Conservation (phyloP, 495 filamentous ascomycete species). For the Astrocystis sublimbata region DNA sequence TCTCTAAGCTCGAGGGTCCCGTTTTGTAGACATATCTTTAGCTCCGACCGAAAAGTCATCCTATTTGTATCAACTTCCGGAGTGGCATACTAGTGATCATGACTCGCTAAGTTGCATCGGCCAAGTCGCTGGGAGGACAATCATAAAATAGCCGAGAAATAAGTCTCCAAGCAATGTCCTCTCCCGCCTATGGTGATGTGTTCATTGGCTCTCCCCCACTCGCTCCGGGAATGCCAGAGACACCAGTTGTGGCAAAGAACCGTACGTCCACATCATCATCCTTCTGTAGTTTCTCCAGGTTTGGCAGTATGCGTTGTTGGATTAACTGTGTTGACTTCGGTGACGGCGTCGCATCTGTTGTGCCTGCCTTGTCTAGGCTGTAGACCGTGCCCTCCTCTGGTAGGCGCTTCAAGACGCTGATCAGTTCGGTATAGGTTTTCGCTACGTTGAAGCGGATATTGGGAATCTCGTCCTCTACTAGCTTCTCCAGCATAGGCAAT, state of each 20-base stretch:
- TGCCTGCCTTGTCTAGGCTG: constrained; percentile 75
- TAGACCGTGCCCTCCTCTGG: constrained; percentile 85
- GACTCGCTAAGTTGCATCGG: constrained; percentile 24
- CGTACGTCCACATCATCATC: constrained; percentile 98
- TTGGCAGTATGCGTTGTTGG: constrained; percentile 82
- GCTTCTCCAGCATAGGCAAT: constrained; percentile 91
- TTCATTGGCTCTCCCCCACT: constrained; percentile 57
- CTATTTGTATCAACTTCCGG: constrained; percentile 15
- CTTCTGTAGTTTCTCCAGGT: constrained; percentile 88
- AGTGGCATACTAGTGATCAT: constrained; percentile 10
- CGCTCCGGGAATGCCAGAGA: constrained; percentile 39
- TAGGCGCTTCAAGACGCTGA: constrained; percentile 84
- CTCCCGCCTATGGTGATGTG: constrained; percentile 56
- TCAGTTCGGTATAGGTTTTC: constrained; percentile 89
- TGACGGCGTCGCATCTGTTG: constrained; percentile 58
- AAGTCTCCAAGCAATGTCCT: constrained; percentile 27
- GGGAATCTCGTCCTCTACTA: constrained; percentile 90
- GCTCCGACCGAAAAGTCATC: neutral
- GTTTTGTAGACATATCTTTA: constrained; percentile 3
- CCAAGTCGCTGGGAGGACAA: constrained; percentile 27
- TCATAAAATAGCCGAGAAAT: constrained; percentile 22
- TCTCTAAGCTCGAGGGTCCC: constrained; percentile 16
- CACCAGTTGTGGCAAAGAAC: constrained; percentile 76
- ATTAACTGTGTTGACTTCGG: constrained; percentile 79
- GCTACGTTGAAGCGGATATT: constrained; percentile 99